These are phyloP conservation scores for Aspergillus pseudotamarii DNA, from an alignment of 2,329 filamentous ascomycete genomes.

Conservation along the genomic window DNA sequence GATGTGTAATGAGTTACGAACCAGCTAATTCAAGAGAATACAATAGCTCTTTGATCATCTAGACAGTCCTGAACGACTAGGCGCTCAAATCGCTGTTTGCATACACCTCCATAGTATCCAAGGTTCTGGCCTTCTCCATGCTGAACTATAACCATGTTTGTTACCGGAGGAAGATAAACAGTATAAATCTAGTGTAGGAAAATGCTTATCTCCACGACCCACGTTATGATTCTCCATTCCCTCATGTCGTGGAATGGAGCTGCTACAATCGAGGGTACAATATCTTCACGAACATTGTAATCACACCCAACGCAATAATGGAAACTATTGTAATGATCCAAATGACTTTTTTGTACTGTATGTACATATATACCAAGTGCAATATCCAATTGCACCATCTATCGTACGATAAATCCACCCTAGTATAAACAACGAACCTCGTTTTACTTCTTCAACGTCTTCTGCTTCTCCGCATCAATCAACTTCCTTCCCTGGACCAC, in stretches of 20 bases:
- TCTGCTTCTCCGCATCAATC: slow-evolving; percentile 91
- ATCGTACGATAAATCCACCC: slow-evolving; percentile 1
- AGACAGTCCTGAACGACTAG: not conserved
- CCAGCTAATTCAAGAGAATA: slow-evolving; percentile 1
- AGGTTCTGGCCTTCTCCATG: slow-evolving; percentile 43
- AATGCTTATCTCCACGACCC: slow-evolving; percentile 34
- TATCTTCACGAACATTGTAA: not conserved
- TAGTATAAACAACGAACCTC: slow-evolving; percentile 7
- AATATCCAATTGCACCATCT: not conserved
- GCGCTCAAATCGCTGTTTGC: not conserved
- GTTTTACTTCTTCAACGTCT: slow-evolving; percentile 63
- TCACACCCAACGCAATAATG: not conserved
- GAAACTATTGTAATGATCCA: not conserved
- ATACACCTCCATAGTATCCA: slow-evolving; percentile 46
- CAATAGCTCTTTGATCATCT: not conserved
- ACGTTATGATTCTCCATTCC: slow-evolving; percentile 24
- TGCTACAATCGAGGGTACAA: slow-evolving; percentile 29
- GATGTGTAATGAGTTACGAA: slow-evolving; percentile 7
- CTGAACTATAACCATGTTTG: slow-evolving; percentile 49
- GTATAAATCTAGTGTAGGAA: slow-evolving; percentile 25
- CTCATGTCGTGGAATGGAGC: slow-evolving; percentile 16
- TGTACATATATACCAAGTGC: slow-evolving; percentile 1
- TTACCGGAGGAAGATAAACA: slow-evolving; percentile 45
- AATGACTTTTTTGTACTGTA: not conserved
- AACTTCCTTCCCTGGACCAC: slow-evolving; percentile 74